Conservation (phyloP, 2,329 filamentous ascomycete genomes). For the Penicillium janthinellum region DNA sequence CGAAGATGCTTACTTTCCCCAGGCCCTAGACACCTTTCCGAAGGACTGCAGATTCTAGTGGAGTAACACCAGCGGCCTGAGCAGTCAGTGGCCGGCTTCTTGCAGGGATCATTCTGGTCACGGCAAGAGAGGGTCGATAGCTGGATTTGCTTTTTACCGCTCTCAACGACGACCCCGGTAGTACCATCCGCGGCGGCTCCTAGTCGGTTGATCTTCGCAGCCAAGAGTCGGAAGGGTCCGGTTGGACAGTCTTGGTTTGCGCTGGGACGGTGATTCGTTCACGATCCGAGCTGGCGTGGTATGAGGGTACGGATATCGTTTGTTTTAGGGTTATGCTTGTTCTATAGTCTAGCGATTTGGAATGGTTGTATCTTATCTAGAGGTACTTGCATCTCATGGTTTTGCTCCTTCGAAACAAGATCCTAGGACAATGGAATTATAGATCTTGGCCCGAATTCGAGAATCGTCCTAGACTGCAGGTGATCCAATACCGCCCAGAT, state of each 20-base stretch:
- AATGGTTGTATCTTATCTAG: background rate
- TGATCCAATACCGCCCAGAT: background rate
- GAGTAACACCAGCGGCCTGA: constrained; percentile 28
- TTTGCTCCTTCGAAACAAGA: background rate
- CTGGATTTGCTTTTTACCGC: constrained; percentile 4
- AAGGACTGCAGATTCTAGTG: constrained; percentile 16
- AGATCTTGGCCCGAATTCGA: background rate
- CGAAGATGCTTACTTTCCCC: constrained; percentile 1
- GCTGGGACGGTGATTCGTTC: background rate
- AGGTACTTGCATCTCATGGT: background rate
- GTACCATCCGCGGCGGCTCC: constrained; percentile 6
- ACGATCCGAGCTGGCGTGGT: background rate
- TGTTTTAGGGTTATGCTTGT: background rate
- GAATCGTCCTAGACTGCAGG: background rate
- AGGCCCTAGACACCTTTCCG: constrained; percentile 8
- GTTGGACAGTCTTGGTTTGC: background rate
- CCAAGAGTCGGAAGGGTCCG: background rate
- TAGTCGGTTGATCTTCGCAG: constrained; percentile 2
- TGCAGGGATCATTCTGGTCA: constrained; percentile 22
- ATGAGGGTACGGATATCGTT: too few relatives aligned
- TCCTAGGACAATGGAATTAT: background rate
- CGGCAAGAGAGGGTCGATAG: constrained; percentile 8
- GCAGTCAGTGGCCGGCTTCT: constrained; percentile 22
- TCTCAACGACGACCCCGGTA: constrained; percentile 1
- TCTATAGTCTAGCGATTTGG: too few relatives aligned